Percentiles rank a stretch among this genome's conserved stretches.
Evolutionary conservation across 371 early-diverging fungal genomes (phyloP).

Genomic region (Coemansia sp.): DNA sequence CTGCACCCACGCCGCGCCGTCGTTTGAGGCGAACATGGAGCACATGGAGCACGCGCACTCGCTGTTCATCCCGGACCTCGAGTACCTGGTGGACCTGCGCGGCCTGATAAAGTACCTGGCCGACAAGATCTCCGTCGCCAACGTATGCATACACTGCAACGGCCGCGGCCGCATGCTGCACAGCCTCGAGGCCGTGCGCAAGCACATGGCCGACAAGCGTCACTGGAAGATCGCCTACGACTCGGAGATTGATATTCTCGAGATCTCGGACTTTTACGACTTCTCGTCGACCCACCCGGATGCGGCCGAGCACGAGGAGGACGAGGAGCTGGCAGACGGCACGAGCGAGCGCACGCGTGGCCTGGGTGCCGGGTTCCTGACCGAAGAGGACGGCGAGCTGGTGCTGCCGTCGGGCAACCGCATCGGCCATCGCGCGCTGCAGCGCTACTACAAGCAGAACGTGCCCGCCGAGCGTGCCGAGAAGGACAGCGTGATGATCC

Average conservation of each 20-base stretch:
- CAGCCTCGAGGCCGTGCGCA: conserved; percentile 87
- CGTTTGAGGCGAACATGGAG: conserved; percentile 78
- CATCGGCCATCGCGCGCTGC: conserved; percentile 81
- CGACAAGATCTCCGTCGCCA: conserved; percentile 90
- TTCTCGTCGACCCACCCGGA: conserved; percentile 73
- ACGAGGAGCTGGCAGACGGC: conserved; percentile 16
- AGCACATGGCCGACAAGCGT: conserved; percentile 93
- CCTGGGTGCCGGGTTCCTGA: conserved; percentile 43
- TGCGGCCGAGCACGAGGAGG: conserved; percentile 43
- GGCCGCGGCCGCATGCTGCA: conserved; percentile 83
- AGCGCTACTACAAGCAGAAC: conserved; percentile 85
- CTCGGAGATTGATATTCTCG: conserved; percentile 83
- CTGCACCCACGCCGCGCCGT: conserved; percentile 64
- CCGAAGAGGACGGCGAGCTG: conserved; percentile 78
- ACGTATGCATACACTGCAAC: conserved; percentile 94
- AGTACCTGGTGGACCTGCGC: conserved; percentile 82
- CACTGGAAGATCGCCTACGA: conserved; percentile 95
- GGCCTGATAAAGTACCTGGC: conserved; percentile 90
- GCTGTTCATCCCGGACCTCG: conserved; percentile 96
- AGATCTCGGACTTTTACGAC: conserved; percentile 92
- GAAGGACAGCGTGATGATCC: conserved; percentile 62
- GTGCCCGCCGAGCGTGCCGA: conserved; percentile 60
- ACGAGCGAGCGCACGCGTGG: conserved; percentile 10
- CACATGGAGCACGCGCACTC: conserved; percentile 91
- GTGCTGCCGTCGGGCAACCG: conserved; percentile 81